Evolutionary conservation across 306 rosid genomes (phyloP).

Genomic region (Delonix regia): DNA sequence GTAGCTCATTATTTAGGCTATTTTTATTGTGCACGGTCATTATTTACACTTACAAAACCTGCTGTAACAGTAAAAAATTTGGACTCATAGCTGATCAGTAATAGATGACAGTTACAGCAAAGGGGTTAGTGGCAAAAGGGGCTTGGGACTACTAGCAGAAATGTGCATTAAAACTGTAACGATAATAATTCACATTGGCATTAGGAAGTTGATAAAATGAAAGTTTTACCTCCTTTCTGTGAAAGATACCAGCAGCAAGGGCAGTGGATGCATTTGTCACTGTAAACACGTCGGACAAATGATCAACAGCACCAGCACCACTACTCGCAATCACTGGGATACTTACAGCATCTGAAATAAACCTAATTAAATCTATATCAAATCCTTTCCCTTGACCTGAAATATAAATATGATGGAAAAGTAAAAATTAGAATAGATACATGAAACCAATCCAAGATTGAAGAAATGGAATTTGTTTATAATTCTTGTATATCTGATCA

Average conservation of each 20-base stretch:
- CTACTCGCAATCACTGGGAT: constrained; percentile 99
- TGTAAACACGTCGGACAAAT: constrained; percentile 81
- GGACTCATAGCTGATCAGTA: too few relatives aligned
- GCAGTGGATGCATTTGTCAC: constrained; percentile 93
- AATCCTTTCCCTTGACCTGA: constrained; percentile 98
- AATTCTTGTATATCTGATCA: neutral
- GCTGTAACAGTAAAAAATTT: too few relatives aligned
- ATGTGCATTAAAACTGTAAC: too few relatives aligned
- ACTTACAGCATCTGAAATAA: constrained; percentile 81
- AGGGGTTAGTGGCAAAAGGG: too few relatives aligned
- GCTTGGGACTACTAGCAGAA: too few relatives aligned
- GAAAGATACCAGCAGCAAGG: constrained; percentile 98
- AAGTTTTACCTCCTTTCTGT: constrained; percentile 82
- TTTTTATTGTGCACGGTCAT: too few relatives aligned
- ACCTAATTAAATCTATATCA: constrained; percentile 69
- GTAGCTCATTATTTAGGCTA: too few relatives aligned
- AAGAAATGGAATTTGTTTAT: neutral
- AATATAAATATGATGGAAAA: constrained; percentile 26
- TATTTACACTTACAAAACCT: too few relatives aligned
- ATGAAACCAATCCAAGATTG: neutral
- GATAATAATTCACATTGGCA: neutral
- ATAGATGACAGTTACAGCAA: too few relatives aligned
- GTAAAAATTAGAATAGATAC: constrained; percentile 12
- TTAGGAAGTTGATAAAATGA: neutral
- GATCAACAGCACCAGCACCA: constrained; percentile 82